Evolutionary conservation across 1,284 basidiomycete species (phyloP).

Genomic region (Phlebopus sp.): DNA sequence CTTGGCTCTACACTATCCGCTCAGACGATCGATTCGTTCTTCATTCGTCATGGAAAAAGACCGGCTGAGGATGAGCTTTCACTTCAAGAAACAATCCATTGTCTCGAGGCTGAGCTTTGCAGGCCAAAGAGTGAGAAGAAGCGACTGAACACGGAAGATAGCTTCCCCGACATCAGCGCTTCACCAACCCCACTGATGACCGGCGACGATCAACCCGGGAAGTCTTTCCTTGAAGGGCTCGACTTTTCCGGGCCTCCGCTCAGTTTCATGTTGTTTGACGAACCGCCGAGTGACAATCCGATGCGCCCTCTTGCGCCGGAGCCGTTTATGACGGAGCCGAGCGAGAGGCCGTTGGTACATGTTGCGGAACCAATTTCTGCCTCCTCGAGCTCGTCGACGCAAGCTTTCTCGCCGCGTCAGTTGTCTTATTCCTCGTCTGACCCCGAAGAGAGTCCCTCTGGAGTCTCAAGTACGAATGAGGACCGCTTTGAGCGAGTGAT

Average conservation of each 20-base stretch:
- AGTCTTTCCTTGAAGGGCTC: slow-evolving; percentile 47
- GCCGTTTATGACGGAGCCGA: slow-evolving; percentile 41
- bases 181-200: slow-evolving; percentile 55
- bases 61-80: slow-evolving; percentile 73
- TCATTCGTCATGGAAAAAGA: slow-evolving; percentile 66
- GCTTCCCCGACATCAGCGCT: slow-evolving; percentile 29
- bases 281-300: slow-evolving; percentile 19
- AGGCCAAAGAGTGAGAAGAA: slow-evolving; percentile 72
- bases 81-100: slow-evolving; percentile 75
- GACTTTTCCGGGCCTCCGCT: slow-evolving; percentile 62
- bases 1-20: slow-evolving; percentile 89
- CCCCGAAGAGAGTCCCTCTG: slow-evolving; percentile 39
- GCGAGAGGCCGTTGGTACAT: slow-evolving; percentile 41
- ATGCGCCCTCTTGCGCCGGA: slow-evolving; percentile 20
- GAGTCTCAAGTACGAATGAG: slow-evolving; percentile 22
- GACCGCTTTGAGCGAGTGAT: slow-evolving; percentile 84
- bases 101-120: slow-evolving; percentile 77
- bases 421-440: slow-evolving; percentile 42
- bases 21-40: slow-evolving; percentile 82
- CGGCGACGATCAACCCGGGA: slow-evolving; percentile 21
- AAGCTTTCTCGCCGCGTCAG: slow-evolving; percentile 22
- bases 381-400: slow-evolving; percentile 17
- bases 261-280: slow-evolving; percentile 27
- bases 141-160: slow-evolving; percentile 46
- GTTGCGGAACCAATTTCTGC: slow-evolving; percentile 28